phyloP scores from a whole-genome alignment of 768 basidiomycete species.

The Termitomyces sp. region DNA sequence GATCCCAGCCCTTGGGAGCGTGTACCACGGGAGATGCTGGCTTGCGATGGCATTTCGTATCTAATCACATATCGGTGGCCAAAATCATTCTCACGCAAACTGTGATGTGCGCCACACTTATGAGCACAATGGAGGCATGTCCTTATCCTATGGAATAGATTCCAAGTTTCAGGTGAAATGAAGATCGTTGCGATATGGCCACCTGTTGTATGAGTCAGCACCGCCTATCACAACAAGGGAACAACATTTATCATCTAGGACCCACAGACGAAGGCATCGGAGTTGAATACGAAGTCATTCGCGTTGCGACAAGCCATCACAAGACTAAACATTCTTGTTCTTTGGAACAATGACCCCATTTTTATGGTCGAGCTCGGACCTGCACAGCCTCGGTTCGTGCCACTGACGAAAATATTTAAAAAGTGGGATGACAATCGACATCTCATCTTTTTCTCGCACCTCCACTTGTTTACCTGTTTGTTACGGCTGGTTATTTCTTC shows the following conservation, averaged over 20 bases:
- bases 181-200: too few species aligned
- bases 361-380: neutral
- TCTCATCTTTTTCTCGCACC: neutral
- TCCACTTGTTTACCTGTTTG: neutral
- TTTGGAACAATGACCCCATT: neutral
- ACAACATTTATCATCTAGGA: neutral
- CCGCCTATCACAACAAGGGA: neutral
- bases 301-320: neutral
- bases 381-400: neutral
- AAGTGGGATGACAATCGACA: neutral
- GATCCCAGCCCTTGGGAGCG: too few species aligned
- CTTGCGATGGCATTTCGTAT: neutral
- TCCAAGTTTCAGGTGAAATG: neutral
- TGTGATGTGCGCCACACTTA: constrained; percentile 1
- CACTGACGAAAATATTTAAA: neutral
- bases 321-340: neutral
- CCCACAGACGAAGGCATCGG: neutral
- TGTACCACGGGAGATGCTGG: neutral
- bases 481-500: neutral
- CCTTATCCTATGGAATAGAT: neutral
- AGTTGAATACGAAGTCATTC: neutral
- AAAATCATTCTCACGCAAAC: neutral
- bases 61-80: neutral
- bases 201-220: neutral
- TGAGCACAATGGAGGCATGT: too few species aligned